Evolutionary conservation across 352 stramenopile species (phyloP), one percentile per base, ranked within the genome.

Genomic region (Blastocystis sp.): DNA sequence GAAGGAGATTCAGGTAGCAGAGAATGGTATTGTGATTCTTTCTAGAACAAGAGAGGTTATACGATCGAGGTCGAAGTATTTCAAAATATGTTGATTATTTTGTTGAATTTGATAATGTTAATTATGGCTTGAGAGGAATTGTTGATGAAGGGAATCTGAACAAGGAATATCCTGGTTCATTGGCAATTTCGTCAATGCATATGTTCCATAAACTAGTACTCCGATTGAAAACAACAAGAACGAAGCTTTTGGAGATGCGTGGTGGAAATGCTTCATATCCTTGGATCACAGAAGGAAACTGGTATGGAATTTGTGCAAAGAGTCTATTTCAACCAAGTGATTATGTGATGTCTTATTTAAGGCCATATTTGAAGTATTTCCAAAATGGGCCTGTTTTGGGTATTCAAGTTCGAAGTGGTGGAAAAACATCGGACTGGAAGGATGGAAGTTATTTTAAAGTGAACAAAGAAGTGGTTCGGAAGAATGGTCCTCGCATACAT

Each of bases 301-400:
- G 71, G 71, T 83, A 83, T 32, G 71, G 27, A 21, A 46, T 65
- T 46, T 83, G 71, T 43, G 29, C 66, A 1, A 43, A 51, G 4
- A 83, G 71, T 43, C 21, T 83, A n/a, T 83, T 83, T 54, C 49
- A 66, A 43, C 71, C 71, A 0, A 65, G 42, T 43, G 43, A 51
- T 2, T 83, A 83, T 27, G n/a, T 49, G 4, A 29, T 65, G 11
- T 37, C 21, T 11, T 65, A 67, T 24, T 29, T 66, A 35, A 59
- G 14, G 19, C 71, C 71, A 21, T 66, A 46, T 43, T 11, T 51
- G 12, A n/a, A 51, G 21, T 27, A 67, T 12, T 66, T 83, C 32
- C 0, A 32, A 16, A 67, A 63, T 9, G 9, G 19, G 29, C 35
- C 32, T n/a, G 43, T 66, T 6, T 29, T 83, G 19, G 71, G 71